These are phyloP conservation scores for Epichloe scottii DNA, from an alignment of 2,329 filamentous ascomycete genomes.

Conservation along the genomic window DNA sequence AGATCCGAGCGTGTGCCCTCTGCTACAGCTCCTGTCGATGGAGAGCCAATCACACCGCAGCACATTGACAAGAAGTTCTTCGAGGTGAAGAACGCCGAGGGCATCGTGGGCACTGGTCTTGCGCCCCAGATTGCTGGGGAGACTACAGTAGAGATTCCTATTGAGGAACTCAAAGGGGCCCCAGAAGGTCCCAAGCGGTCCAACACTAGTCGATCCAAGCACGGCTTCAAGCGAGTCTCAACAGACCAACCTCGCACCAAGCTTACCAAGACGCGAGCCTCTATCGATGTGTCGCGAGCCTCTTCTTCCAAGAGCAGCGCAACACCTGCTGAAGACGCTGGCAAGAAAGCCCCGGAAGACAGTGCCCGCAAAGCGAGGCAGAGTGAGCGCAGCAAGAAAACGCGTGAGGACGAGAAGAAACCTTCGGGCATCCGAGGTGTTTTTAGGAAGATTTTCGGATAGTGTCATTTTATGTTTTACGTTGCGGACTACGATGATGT, in stretches of 20 bases:
- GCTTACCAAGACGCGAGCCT: slow-evolving; percentile 13
- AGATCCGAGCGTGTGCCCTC: slow-evolving; percentile 17
- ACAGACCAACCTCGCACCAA: slow-evolving; percentile 15
- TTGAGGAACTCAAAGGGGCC: not conserved
- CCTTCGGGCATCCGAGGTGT: slow-evolving; percentile 20
- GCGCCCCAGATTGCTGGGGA: slow-evolving; percentile 13
- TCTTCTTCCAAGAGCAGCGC: slow-evolving; percentile 3
- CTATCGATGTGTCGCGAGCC: not conserved
- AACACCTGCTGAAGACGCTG: slow-evolving; percentile 1
- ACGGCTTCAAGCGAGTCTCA: slow-evolving; percentile 15
- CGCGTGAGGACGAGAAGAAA: slow-evolving; percentile 17
- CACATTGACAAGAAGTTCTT: slow-evolving; percentile 29
- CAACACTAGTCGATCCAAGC: slow-evolving; percentile 14
- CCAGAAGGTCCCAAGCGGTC: slow-evolving; percentile 21
- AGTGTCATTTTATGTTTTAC: not conserved
- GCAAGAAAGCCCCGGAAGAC: slow-evolving; percentile 15
- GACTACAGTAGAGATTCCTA: slow-evolving; percentile 4
- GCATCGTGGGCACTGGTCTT: slow-evolving; percentile 16
- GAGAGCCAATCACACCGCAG: slow-evolving; percentile 9
- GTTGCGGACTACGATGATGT: slow-evolving; percentile 5
- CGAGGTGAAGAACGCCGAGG: slow-evolving; percentile 26
- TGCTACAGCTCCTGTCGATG: slow-evolving; percentile 15
- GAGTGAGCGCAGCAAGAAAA: slow-evolving; percentile 22
- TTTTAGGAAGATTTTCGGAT: slow-evolving; percentile 25
- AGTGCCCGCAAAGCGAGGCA: slow-evolving; percentile 22